Percentiles rank a stretch among this genome's conserved stretches.
Evolutionary conservation across 2,329 filamentous ascomycete genomes (phyloP).

Genomic region (Sclerotiophoma versabilis): DNA sequence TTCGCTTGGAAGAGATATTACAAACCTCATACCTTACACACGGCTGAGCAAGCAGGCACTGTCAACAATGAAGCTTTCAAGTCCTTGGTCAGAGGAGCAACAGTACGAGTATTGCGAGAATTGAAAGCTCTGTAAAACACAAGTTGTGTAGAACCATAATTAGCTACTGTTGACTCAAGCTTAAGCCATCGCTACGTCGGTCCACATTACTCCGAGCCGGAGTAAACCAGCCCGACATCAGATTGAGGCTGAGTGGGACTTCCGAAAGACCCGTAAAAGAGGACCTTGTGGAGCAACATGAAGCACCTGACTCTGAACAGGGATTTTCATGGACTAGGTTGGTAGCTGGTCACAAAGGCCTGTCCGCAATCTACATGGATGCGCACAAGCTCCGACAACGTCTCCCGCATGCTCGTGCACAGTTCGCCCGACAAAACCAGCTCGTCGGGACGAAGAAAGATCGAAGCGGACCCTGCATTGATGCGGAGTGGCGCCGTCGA

Average conservation of each 20-base stretch:
- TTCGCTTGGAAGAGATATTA: too few species aligned
- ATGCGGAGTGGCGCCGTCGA: slow-evolving; percentile 9
- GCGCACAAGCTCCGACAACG: background rate
- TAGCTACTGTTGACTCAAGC: too few species aligned
- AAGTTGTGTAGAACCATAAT: too few species aligned
- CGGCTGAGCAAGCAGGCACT: too few species aligned
- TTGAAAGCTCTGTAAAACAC: too few species aligned
- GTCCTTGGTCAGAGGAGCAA: too few species aligned
- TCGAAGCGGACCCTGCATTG: slow-evolving; percentile 8
- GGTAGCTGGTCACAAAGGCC: background rate
- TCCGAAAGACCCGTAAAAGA: background rate
- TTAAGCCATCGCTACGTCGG: background rate
- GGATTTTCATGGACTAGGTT: background rate
- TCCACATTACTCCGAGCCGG: slow-evolving; percentile 1
- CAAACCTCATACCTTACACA: too few species aligned
- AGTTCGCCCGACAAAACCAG: background rate
- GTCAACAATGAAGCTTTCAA: too few species aligned
- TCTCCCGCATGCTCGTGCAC: slow-evolving; percentile 8
- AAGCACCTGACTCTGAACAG: background rate
- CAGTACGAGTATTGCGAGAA: too few species aligned
- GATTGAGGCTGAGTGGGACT: background rate
- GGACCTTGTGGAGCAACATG: background rate
- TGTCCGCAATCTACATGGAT: background rate
- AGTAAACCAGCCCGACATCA: background rate
- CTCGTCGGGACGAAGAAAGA: background rate